Evolutionary conservation across 768 basidiomycete species (phyloP).

Genomic region (Pisolithus albus): DNA sequence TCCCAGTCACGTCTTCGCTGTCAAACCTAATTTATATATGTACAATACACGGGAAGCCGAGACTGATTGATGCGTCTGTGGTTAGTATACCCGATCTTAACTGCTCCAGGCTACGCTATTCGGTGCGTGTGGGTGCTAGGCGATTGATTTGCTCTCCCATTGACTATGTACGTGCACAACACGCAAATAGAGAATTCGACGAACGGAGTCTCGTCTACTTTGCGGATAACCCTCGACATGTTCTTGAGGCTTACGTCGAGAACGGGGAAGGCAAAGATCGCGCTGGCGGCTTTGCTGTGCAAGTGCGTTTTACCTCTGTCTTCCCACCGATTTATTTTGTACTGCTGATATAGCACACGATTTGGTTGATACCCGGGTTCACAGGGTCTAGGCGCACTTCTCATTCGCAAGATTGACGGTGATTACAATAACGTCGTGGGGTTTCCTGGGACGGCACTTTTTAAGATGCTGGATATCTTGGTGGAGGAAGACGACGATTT

Average conservation of each 20-base stretch:
- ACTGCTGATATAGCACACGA: not conserved
- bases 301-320: slow-evolving; percentile 33
- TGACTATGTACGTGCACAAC: not conserved
- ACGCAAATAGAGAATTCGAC: slow-evolving; percentile 57
- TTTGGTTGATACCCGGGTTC: not conserved
- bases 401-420: slow-evolving; percentile 82
- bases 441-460: slow-evolving; percentile 84
- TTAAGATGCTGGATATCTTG: slow-evolving; percentile 62
- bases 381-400: slow-evolving; percentile 76
- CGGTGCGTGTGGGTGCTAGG: slow-evolving; percentile 35
- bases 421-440: slow-evolving; percentile 90
- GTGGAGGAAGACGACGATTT: slow-evolving; percentile 75
- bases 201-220: slow-evolving; percentile 79
- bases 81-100: slow-evolving; percentile 66
- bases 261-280: slow-evolving; percentile 81
- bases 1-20: too few species aligned
- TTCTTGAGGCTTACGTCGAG: slow-evolving; percentile 76
- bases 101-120: slow-evolving; percentile 68
- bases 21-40: too few species aligned
- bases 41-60: too few species aligned
- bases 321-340: slow-evolving; percentile 23
- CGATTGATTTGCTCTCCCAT: too few species aligned
- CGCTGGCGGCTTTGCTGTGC: slow-evolving; percentile 92
- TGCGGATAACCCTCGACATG: slow-evolving; percentile 47
- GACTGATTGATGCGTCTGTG: not conserved